Conservation (phyloP, 495 filamentous ascomycete species). For the Penicillium samsonianum region DNA sequence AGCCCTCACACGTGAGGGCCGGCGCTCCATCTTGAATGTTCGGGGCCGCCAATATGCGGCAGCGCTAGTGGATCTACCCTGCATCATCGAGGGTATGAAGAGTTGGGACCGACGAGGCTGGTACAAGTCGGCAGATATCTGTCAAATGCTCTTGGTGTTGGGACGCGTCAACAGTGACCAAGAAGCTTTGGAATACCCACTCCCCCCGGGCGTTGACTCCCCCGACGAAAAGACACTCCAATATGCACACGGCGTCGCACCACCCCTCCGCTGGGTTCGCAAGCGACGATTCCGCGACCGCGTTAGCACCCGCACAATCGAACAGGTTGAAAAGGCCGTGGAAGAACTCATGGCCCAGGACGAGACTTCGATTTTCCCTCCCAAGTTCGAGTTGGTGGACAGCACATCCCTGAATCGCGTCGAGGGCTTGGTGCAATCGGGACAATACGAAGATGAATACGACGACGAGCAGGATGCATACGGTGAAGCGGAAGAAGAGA, state of each 20-base stretch:
- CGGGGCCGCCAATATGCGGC: constrained; percentile 74
- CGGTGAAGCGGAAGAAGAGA: constrained; percentile 49
- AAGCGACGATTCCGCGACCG: constrained; percentile 80
- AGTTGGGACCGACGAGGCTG: constrained; percentile 89
- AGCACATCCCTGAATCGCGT: constrained; percentile 53
- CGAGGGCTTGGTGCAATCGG: constrained; percentile 43
- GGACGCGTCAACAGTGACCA: constrained; percentile 68
- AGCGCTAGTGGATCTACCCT: constrained; percentile 82
- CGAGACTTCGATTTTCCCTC: constrained; percentile 52
- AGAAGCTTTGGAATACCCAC: constrained; percentile 64
- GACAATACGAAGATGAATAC: constrained; percentile 51
- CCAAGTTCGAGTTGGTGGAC: constrained; percentile 66
- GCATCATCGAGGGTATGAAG: constrained; percentile 93
- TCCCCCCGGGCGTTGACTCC: constrained; percentile 65
- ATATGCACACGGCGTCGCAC: constrained; percentile 90
- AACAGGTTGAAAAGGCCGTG: constrained; percentile 82
- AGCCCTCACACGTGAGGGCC: constrained; percentile 72
- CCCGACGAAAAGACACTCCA: constrained; percentile 62
- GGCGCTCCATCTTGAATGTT: constrained; percentile 71
- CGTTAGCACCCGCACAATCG: constrained; percentile 79
- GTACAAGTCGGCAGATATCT: constrained; percentile 93
- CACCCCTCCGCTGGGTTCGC: constrained; percentile 83
- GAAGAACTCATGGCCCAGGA: constrained; percentile 75
- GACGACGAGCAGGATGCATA: constrained; percentile 59
- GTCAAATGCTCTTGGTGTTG: constrained; percentile 89